phyloP scores from a whole-genome alignment of 2,329 filamentous ascomycete species.

The Sarocladium kiliense region DNA sequence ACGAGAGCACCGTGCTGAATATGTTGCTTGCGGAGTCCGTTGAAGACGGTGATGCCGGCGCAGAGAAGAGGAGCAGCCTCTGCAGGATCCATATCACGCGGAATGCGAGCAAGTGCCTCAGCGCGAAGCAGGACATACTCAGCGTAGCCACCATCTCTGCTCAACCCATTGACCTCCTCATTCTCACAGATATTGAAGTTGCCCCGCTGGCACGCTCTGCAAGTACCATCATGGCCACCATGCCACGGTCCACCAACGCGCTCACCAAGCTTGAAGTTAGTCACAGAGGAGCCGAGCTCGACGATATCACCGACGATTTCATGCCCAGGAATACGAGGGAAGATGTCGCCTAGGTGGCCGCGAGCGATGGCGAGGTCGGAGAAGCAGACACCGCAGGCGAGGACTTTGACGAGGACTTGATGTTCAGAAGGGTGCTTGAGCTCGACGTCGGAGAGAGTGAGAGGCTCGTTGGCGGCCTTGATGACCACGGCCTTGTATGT shows the following conservation, averaged over 20 bases:
- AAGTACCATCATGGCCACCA: conserved; percentile 53
- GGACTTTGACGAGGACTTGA: conserved; percentile 64
- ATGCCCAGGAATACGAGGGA: conserved; percentile 63
- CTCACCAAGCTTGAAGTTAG: conserved; percentile 57
- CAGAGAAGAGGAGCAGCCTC: conserved; percentile 57
- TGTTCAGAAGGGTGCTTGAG: conserved; percentile 50
- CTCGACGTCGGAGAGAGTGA: conserved; percentile 54
- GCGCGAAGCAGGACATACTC: conserved; percentile 57
- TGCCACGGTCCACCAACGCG: conserved; percentile 51
- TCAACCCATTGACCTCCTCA: conserved; percentile 58
- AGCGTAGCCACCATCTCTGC: conserved; percentile 61
- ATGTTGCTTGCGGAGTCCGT: conserved; percentile 49
- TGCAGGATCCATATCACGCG: conserved; percentile 44
- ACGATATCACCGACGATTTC: conserved; percentile 66
- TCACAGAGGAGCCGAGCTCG: conserved; percentile 52
- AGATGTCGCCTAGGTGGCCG: conserved; percentile 49
- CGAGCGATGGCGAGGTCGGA: conserved; percentile 46
- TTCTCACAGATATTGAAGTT: conserved; percentile 66
- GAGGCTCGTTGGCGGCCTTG: conserved; percentile 42
- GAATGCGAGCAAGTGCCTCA: conserved; percentile 56
- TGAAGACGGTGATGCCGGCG: conserved; percentile 61
- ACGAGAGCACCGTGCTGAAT: conserved; percentile 48
- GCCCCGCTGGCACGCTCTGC: conserved; percentile 57
- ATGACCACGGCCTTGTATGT: conserved; percentile 64
- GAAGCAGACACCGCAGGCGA: conserved; percentile 69